Evolutionary conservation across 768 basidiomycete genomes (phyloP), one percentile per base, ranked within the genome.

Genomic region (Panaeolus cyanescens): DNA sequence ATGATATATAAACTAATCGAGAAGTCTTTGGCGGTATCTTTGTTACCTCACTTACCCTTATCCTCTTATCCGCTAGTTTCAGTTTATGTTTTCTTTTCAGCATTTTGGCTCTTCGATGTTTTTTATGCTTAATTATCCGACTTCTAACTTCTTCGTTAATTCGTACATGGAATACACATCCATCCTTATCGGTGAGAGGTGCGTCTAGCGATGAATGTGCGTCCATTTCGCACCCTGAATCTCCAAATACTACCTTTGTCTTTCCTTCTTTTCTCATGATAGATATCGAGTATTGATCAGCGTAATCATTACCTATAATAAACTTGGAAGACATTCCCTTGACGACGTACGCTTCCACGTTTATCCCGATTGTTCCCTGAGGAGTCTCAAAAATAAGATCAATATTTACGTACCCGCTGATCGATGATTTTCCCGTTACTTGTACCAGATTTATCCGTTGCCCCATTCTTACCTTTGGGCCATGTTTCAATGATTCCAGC

Each of bases 211-310:
- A n/a, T n/a, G n/a, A n/a, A n/a, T n/a, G n/a, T n/a, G 66, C 65
- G 33, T 55, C n/a, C 0, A 65, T 33, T 0, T 1, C 7, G 32
- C 62, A 25, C 2, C 60, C 65, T 0, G 39, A 57, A 2, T 37
- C n/a, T 17, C 67, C 67, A n/a, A 68, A 63, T 25, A 50, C 12
- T 0, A 68, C 4, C 7, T 45, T 25, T 0, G 64, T 61, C 12
- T 25, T 32, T 30, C 60, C 64, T 0, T 57, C 56, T 7, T 65
- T 8, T 39, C 71, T n/a, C 2, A 71, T 36, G 1, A 75, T 42
- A 0, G 75, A 74, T 7, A 77, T 56, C 2, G 64, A 66, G 37
- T 76, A 77, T 36, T 74, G 70, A 61, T 74, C 74, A 4, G 72
- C 45, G 32, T 70, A 74, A 36, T n/a, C n/a, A n/a, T n/a, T 74